Conservation (phyloP, 306 rosid genomes). For the Casuarina glauca region DNA sequence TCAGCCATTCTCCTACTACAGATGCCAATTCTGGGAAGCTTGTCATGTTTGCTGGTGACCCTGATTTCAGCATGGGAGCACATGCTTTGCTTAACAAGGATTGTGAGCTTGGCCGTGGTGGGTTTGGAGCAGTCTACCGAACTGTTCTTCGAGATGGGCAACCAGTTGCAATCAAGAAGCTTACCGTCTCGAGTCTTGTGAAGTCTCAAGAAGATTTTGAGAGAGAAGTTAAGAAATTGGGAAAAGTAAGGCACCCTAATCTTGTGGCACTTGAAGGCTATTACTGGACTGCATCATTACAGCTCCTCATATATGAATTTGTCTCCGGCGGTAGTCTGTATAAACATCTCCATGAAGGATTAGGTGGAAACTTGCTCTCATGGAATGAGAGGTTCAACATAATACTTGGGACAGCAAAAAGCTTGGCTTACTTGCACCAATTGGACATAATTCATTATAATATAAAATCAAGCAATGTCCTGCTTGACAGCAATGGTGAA, state of each 20-base stretch:
- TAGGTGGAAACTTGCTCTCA: constrained; percentile 74
- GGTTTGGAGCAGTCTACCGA: constrained; percentile 90
- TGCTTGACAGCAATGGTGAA: constrained; percentile 75
- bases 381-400: constrained; percentile 93
- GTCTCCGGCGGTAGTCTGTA: constrained; percentile 86
- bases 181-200: constrained; percentile 95
- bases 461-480: constrained; percentile 89
- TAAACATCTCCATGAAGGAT: constrained; percentile 92
- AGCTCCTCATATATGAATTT: constrained; percentile 86
- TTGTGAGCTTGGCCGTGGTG: constrained; percentile 99
- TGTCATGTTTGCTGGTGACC: constrained; percentile 98
- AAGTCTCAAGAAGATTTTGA: constrained; percentile 96
- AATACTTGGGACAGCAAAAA: constrained; percentile 88
- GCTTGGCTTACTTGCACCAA: constrained; percentile 89
- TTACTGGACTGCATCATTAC: constrained; percentile 98
- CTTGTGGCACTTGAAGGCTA: constrained; percentile 94
- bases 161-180: constrained; percentile 96
- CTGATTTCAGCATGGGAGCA: constrained; percentile 91
- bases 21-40: constrained; percentile 98
- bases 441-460: constrained; percentile 86
- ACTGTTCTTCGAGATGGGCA: constrained; percentile 89
- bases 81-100: constrained; percentile 98
- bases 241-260: constrained; percentile 83
- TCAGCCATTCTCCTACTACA: constrained; percentile 84
- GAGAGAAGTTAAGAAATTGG: constrained; percentile 90